These are phyloP conservation scores for Parathielavia hyrcaniae DNA, from an alignment of 495 filamentous ascomycete species.

Conservation along the genomic window DNA sequence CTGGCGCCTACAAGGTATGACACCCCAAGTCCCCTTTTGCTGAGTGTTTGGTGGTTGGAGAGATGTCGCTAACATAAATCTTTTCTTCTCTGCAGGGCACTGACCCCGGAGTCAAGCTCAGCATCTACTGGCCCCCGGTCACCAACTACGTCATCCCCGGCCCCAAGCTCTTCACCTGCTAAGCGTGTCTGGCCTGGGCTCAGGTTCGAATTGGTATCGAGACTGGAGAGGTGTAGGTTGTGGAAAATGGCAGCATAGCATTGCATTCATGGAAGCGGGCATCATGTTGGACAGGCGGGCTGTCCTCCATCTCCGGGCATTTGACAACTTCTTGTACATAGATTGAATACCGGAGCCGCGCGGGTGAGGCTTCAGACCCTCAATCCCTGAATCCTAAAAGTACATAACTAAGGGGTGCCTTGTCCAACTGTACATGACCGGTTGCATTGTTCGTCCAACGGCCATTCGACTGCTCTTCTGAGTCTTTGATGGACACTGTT, in stretches of 20 bases:
- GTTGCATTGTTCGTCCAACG: no score
- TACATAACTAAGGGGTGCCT: background rate
- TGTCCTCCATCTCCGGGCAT: background rate
- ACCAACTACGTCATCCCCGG: slow-evolving; percentile 39
- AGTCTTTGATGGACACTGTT: no score
- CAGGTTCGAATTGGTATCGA: background rate
- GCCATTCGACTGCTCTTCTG: no score
- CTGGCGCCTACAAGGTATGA: slow-evolving; percentile 38
- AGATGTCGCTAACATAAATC: no score
- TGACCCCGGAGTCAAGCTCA: slow-evolving; percentile 44
- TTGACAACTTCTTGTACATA: slow-evolving; percentile 11
- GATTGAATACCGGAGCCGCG: background rate
- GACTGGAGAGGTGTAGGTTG: background rate
- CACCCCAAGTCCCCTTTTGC: background rate
- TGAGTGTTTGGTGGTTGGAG: background rate
- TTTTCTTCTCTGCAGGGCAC: slow-evolving; percentile 17
- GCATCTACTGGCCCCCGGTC: slow-evolving; percentile 41
- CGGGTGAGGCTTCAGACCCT: background rate
- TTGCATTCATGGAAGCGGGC: background rate
- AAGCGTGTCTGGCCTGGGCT: background rate
- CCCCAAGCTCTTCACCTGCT: slow-evolving; percentile 34
- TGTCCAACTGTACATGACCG: no score
- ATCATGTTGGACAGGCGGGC: background rate
- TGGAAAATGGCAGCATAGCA: background rate
- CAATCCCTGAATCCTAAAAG: background rate